Evolutionary conservation across 805 yeast genomes (phyloP), one percentile per base, ranked within the genome.

Genomic region (Candida coquimbonensis): DNA sequence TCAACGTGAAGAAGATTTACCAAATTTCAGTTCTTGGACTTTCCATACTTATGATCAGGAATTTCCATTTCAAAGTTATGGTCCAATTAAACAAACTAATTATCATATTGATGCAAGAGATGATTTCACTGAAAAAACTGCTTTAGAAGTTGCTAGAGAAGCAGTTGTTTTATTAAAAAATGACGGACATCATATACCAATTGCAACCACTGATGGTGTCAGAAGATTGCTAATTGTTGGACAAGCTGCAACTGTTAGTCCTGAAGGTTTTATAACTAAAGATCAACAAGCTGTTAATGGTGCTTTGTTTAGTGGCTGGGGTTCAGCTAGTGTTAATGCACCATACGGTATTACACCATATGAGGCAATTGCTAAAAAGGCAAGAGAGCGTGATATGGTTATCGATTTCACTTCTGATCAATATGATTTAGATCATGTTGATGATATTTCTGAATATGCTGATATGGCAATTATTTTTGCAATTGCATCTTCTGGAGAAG

Each of bases 1-100:
- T 8, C 57, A 74, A 12, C 63, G 63, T 7, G 73, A 69, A 38
- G 69, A 68, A 9, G 69, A 68, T 38, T 52, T 62, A 1, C 81
- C 82, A 37, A 77, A 74, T 54, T 75, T 79, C 59, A 69, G 75
- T 47, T 76, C 83, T 0, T 78, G 82, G 81, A 75, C 83, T 4
- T 61, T 63, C 44, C 77, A 75, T 51, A 75, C 80, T 0, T 72
- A 67, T 53, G 80, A 75, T n/a, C 78, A 73, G 49, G 68, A 72
- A 46, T 73, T 63, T 52, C 77, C 78, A n/a, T 73, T 69, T 54
- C 78, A 74, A 51, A 72, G 74, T 45, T 70, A 59, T 50, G 81
- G 83, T 1, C 76, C 81, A n/a, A 70, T 73, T 35, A 67, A 67
- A 16, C 74, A 70, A 50, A 72, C 74, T 12, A 80, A 80, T 55